Base-by-base conservation (phyloP, 1,284 basidiomycete species). In the Puccinia hordei region DNA sequence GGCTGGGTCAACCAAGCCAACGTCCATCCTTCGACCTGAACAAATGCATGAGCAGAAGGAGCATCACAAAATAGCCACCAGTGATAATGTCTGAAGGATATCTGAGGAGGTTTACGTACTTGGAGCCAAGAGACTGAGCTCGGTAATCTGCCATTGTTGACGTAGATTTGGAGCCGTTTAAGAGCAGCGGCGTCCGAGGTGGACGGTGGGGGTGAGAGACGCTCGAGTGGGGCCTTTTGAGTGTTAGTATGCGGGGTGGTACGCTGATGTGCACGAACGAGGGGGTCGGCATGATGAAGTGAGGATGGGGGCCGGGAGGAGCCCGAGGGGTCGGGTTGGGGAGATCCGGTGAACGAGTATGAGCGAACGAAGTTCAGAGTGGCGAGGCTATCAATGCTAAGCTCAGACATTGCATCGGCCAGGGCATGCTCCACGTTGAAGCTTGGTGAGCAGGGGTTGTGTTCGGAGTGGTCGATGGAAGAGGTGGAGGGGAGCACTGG, bases 361-460 rank as follows among this genome's bases (percentile, higher is more conserved):
- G 33, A 51, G 10, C 22, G 69, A 30, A 55, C 51, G 22, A 55
- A 55, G 30, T 72, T 51, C 17, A 72, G 30, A 38, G 44, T 41
- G 8, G 41, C 53, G 2, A 74, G 33, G 38, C 30, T 63, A 15
- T 55, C 73, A 49, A 71, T 59, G 46, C 68, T 80, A 10, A 44
- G 66, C 44, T 80, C 77, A 3, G 68, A 69, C 77, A 80, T 80
- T 17, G 77, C 77, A 44, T 80, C 77, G 46, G 77, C 77, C 53
- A 80, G 51, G 5, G 77, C 77, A 63, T 59, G 24, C 44, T 80
- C 77, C 33, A 80, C 77, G 27, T 80, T 80, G 33, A 71, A 80
- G 19, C 44, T 41, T 6, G 77, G 24, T 9, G 77, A 80, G 15
- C 77, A 53, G n/a, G 77, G 77, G 61, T 80, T 71, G 65, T 72